Evolutionary conservation across 1,284 basidiomycete genomes (phyloP).

Genomic region (Cutaneotrichosporon sp.): DNA sequence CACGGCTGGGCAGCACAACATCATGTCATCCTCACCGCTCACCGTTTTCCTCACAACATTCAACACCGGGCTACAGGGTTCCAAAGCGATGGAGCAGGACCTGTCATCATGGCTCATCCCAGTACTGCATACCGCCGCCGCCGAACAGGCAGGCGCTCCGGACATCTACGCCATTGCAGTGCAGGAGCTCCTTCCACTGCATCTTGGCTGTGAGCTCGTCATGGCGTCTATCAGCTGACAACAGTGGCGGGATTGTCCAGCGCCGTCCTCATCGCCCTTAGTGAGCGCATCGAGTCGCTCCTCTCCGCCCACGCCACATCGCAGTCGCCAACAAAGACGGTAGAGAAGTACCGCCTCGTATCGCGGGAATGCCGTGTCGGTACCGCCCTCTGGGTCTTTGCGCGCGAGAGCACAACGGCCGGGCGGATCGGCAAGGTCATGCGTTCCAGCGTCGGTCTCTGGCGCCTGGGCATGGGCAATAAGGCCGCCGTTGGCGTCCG

Average conservation of each 20-base stretch:
- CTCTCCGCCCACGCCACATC: constrained; percentile 43
- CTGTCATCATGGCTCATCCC: constrained; percentile 47
- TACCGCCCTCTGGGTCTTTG: constrained; percentile 47
- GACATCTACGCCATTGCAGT: constrained; percentile 90
- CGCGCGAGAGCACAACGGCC: constrained; percentile 32
- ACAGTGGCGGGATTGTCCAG: constrained; percentile 37
- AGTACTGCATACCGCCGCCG: constrained; percentile 33
- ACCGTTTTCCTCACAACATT: constrained; percentile 48
- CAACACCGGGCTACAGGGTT: constrained; percentile 48
- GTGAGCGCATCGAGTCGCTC: constrained; percentile 39
- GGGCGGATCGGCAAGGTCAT: constrained; percentile 34
- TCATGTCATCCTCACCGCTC: constrained; percentile 27
- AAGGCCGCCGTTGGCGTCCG: constrained; percentile 90
- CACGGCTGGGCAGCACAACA: too few relatives aligned
- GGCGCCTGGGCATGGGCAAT: constrained; percentile 71
- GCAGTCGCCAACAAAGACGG: constrained; percentile 21
- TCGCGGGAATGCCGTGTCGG: constrained; percentile 40
- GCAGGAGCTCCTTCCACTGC: constrained; percentile 77
- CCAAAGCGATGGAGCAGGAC: constrained; percentile 43
- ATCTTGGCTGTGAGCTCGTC: constrained; percentile 42
- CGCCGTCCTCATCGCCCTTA: constrained; percentile 36
- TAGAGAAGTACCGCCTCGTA: constrained; percentile 38
- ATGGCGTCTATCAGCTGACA: neutral
- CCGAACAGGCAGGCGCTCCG: constrained; percentile 42
- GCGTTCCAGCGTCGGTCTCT: constrained; percentile 34